These are phyloP conservation scores for Lipomyces chichibuensis DNA, from an alignment of 805 yeast species.

Conservation along the genomic window DNA sequence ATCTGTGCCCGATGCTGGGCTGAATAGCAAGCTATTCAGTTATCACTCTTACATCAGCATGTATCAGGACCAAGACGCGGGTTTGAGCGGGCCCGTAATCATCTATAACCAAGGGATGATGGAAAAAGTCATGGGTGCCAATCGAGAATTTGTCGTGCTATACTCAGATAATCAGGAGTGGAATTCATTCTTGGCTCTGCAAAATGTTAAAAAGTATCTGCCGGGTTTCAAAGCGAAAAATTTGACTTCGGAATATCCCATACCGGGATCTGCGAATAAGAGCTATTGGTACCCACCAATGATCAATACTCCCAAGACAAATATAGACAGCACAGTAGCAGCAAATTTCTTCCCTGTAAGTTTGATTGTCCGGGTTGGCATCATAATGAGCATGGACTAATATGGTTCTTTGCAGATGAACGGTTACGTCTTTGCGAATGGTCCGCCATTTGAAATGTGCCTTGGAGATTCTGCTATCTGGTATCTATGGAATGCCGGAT, in stretches of 20 bases:
- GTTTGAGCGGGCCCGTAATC: not conserved
- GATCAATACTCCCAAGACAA: not conserved
- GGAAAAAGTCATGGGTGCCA: not conserved
- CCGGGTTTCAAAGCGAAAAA: not conserved
- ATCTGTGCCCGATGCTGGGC: not conserved
- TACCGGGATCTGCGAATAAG: not conserved
- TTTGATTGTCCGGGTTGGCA: not conserved
- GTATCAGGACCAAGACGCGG: constrained; percentile 1
- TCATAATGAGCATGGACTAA: not conserved
- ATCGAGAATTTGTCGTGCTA: not conserved
- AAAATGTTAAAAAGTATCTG: not conserved
- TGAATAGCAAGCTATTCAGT: not conserved
- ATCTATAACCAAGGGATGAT: not conserved
- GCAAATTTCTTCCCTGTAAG: not conserved
- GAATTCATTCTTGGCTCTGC: constrained; percentile 4
- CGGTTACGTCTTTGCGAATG: not conserved
- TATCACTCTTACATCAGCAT: constrained; percentile 4
- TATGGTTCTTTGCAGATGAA: not conserved
- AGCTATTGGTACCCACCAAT: not conserved
- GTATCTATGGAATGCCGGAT: not conserved
- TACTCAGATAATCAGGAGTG: constrained; percentile 1
- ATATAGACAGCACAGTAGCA: not conserved
- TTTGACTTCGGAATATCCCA: not conserved
- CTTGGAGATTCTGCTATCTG: not conserved
- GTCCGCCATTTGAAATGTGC: constrained; percentile 2